Base-by-base conservation (phyloP, 1,284 basidiomycete species). In the Kwoniella shivajii region DNA sequence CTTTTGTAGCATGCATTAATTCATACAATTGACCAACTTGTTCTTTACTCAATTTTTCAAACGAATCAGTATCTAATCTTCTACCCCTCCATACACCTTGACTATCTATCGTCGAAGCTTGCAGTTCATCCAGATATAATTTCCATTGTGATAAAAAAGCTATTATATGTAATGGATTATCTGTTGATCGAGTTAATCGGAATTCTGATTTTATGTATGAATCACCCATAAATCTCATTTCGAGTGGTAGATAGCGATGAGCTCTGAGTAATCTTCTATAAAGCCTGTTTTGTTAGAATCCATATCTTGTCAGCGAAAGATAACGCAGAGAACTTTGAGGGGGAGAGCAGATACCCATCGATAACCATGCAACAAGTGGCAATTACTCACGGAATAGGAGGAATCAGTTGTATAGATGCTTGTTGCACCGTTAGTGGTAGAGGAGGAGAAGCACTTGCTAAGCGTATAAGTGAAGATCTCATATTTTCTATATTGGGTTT, bases 91-190 rank as follows among this genome's bases (percentile, higher is more conserved):
- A 90, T 42, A 50, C 51, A 13, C 46, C 53, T n/a, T 54, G 18
- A 10, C 44, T 31, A 7, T 42, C 41, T 22, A 26, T 29, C 83
- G 60, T 48, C n/a, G 59, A 63, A 2, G 42, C 22, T 54, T 77
- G 72, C 18, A 93, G 72, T 63, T 85, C 79, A 67, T 94, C 90
- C 52, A 96, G 82, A 74, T 96, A 97, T 57, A 84, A 72, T 75
- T 94, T 95, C 93, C 93, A 96, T 68, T 95, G 89, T 4, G 87
- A 88, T 16, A 96, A 80, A 72, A 97, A 97, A 1, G 90, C 92
- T 72, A 96, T 92, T 62, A 95, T 85, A 74, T 95, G 86, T 5
- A 88, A 82, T 2, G 91, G 89, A 77, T 96, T 95, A 31, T 86
- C 86, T 11, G 86, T 84, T n/a, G 83, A 79, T 64, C 80, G 84